Base-by-base conservation (phyloP, 2,329 filamentous ascomycete genomes). In the Verticillium albo-atrum region DNA sequence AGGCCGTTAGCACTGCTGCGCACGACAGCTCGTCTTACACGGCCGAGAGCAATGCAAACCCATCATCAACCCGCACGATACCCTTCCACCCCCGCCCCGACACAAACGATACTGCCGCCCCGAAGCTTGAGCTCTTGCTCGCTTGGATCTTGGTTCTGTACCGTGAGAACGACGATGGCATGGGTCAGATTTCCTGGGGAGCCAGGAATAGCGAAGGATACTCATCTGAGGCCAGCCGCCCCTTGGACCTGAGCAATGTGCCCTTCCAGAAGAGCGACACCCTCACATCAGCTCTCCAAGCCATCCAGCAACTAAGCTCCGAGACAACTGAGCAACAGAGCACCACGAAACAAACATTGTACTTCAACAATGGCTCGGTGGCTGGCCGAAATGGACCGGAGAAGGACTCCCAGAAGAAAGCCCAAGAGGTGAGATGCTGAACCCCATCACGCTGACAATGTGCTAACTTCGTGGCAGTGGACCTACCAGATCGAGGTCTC, bases 81-180 rank as follows among this genome's bases (percentile, higher is more conserved):
- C 58, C 47, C 32, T 58, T 55, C 56, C 27, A 30, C 51, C 58
- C 34, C 27, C 30, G 17, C 12, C n/a, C 26, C 35, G 35, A 37
- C 27, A 34, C 52, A 53, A 54, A 37, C 54, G 35, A 9, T 17
- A 28, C 47, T 20, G 34, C 32, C 7, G 51, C 57, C 9, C 42
- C 42, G 3, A 50, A 12, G 32, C 53, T 64, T 25, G 63, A 67
- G 59, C 54, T 68, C n/a, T 56, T 68, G 15, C 63, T 68, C 6
- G 57, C 66, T 25, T 68, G 66, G 66, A 63, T 67, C 10, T 58
- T 66, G 27, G 60, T 66, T 10, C 61, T 66, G 14, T 65, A 65
- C 57, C 63, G 66, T 26, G 64, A 67, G 50, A 61, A 63, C 20
- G 63, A 67, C 47, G 62, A 64, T 56, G 54, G 58, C 56, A 54